Evolutionary conservation across 345 rosid species (phyloP).

Genomic region (Populus alba): DNA sequence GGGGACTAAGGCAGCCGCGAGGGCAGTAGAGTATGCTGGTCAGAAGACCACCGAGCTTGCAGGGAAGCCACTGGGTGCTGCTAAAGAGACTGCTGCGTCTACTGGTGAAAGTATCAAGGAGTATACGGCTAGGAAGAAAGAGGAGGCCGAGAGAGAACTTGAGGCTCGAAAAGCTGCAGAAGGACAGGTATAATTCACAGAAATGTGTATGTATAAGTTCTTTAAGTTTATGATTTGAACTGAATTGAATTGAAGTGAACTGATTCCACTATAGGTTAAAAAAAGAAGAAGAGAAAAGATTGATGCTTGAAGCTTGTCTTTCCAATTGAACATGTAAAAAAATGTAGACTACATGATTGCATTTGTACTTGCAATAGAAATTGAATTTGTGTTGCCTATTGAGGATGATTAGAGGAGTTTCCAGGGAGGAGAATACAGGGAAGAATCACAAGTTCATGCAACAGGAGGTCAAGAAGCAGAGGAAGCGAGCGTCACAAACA

Average conservation of each 20-base stretch:
- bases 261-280: neutral
- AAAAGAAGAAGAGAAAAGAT: too few species aligned
- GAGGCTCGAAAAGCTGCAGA: slow-evolving; percentile 31
- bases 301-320: neutral
- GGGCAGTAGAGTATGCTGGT: slow-evolving; percentile 48
- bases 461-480: slow-evolving; percentile 18
- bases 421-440: slow-evolving; percentile 22
- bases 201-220: neutral
- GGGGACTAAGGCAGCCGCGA: slow-evolving; percentile 54
- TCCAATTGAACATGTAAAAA: neutral
- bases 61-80: slow-evolving; percentile 53
- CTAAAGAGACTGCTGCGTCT: slow-evolving; percentile 48
- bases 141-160: slow-evolving; percentile 48
- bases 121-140: slow-evolving; percentile 69
- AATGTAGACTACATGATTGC: neutral
- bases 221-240: neutral
- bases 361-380: neutral
- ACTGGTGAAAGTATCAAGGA: slow-evolving; percentile 58
- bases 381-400: neutral
- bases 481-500: neutral
- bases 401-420: slow-evolving; percentile 20
- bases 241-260: too few species aligned
- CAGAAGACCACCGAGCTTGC: slow-evolving; percentile 63
- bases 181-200: slow-evolving; percentile 22
- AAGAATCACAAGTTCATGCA: slow-evolving; percentile 13